These are phyloP conservation scores for Forsythia viridissima DNA, from an alignment of 257 asterid genomes.

Conservation along the genomic window DNA sequence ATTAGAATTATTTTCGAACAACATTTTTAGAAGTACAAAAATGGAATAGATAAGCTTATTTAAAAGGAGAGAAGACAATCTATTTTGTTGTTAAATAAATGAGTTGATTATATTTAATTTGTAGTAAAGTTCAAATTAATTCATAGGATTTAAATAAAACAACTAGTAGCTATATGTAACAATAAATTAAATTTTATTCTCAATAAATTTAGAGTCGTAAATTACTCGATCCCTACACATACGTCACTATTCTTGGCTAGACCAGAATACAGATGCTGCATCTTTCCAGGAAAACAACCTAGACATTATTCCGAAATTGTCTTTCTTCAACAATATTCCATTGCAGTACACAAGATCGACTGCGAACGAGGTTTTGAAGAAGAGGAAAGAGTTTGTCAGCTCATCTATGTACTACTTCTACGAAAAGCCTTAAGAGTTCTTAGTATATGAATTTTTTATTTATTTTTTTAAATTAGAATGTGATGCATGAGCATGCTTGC, in stretches of 20 bases:
- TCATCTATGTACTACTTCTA: conserved; percentile 69
- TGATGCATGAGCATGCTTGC: too few relatives aligned
- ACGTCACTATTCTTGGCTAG: conserved; percentile 32
- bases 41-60: too few relatives aligned
- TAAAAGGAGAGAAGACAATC: too few relatives aligned
- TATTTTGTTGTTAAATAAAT: too few relatives aligned
- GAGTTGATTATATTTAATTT: too few relatives aligned
- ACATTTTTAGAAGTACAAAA: too few relatives aligned
- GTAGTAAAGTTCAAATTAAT: too few relatives aligned
- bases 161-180: not conserved
- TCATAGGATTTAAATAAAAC: too few relatives aligned
- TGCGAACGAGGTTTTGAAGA: conserved; percentile 48
- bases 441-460: not conserved
- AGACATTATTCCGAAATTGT: conserved; percentile 38
- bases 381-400: conserved; percentile 67
- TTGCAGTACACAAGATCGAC: conserved; percentile 60
- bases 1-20: too few relatives aligned
- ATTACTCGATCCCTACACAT: not conserved
- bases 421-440: conserved; percentile 50
- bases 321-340: conserved; percentile 56
- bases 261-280: conserved; percentile 30
- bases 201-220: too few relatives aligned
- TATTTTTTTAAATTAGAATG: not conserved
- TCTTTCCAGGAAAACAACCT: conserved; percentile 24
- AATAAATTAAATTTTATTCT: too few relatives aligned